phyloP scores from a whole-genome alignment of 2,329 filamentous ascomycete genomes.

The Apiospora hydei region DNA sequence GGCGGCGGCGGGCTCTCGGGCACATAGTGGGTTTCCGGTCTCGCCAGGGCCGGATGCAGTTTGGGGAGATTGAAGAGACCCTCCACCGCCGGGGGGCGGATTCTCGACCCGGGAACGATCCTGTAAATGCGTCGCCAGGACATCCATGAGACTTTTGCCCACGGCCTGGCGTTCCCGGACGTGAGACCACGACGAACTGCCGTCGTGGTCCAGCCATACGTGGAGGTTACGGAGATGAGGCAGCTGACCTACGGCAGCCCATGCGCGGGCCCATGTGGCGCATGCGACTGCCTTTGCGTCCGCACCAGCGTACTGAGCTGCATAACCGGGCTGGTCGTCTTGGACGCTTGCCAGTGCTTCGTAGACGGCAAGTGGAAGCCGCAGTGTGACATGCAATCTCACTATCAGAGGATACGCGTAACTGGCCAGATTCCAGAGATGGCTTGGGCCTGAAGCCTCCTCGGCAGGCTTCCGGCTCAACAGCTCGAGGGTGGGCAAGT shows the following conservation, averaged over 20 bases:
- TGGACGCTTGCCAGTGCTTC: background rate
- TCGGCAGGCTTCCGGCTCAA: background rate
- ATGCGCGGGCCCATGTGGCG: background rate
- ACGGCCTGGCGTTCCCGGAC: conserved; percentile 1
- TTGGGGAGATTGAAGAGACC: conserved; percentile 13
- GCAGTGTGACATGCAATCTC: background rate
- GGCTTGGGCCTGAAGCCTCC: background rate
- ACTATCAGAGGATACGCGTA: background rate
- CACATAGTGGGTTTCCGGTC: conserved; percentile 2
- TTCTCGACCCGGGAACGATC: background rate
- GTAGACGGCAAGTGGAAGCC: background rate
- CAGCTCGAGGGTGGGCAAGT: background rate
- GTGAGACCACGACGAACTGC: background rate
- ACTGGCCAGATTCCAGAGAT: background rate
- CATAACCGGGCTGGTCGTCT: background rate
- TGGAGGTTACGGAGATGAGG: background rate
- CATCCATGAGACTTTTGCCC: background rate
- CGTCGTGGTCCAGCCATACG: conserved; percentile 6
- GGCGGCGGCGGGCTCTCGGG: background rate
- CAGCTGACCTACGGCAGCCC: background rate
- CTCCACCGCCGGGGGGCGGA: background rate
- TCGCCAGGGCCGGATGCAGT: conserved; percentile 5
- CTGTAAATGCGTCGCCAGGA: background rate
- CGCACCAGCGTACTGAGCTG: background rate
- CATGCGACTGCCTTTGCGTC: background rate